Conservation (phyloP, 1,284 basidiomycete species). For the Meira miltonrushii region DNA sequence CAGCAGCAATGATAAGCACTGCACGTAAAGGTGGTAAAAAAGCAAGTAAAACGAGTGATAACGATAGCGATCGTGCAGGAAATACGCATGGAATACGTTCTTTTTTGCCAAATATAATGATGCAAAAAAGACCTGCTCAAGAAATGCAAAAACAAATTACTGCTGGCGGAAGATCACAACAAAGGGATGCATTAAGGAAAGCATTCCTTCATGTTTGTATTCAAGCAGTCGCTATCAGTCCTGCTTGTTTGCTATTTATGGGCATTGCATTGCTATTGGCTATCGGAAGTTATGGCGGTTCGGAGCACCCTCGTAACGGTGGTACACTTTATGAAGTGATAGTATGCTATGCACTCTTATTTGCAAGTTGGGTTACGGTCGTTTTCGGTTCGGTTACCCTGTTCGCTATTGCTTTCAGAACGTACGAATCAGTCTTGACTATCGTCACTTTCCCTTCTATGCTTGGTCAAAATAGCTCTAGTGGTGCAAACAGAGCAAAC, state of each 20-base stretch:
- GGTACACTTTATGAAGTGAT: neutral
- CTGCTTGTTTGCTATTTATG: constrained; percentile 3
- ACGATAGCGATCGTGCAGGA: too few relatives aligned
- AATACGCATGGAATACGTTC: too few relatives aligned
- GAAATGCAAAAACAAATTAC: too few relatives aligned
- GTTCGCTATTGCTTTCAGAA: neutral
- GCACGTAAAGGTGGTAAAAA: too few relatives aligned
- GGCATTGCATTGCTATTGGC: neutral
- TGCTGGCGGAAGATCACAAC: too few relatives aligned
- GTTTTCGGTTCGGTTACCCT: constrained; percentile 1
- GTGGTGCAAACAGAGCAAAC: too few relatives aligned
- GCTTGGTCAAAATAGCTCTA: too few relatives aligned
- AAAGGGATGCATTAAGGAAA: too few relatives aligned
- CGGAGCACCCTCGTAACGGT: neutral
- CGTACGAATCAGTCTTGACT: constrained; percentile 1
- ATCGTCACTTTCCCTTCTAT: neutral
- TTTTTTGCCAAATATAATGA: too few relatives aligned
- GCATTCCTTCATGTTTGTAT: constrained; percentile 2
- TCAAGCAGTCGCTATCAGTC: constrained; percentile 2
- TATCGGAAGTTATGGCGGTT: neutral
- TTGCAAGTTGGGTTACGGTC: neutral
- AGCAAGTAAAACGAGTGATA: too few relatives aligned
- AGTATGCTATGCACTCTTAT: neutral
- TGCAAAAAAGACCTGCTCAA: too few relatives aligned
- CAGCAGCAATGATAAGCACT: too few relatives aligned